Conservation (phyloP, 495 filamentous ascomycete species). For the Talaromyces thailandensis region DNA sequence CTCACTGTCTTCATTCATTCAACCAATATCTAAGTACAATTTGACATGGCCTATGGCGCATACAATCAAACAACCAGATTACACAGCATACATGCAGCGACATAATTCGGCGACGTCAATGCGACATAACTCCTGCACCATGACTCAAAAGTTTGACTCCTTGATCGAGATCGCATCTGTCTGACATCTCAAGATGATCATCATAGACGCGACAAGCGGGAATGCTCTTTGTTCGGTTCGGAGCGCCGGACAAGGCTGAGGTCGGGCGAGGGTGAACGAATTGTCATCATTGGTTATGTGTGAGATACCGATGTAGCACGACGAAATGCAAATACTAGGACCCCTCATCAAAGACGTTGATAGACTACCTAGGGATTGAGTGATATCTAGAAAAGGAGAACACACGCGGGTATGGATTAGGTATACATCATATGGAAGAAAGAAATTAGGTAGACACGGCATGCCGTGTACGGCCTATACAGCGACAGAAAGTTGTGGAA, state of each 20-base stretch:
- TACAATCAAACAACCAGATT: neutral
- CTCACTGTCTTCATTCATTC: neutral
- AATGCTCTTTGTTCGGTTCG: neutral
- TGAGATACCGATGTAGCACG: neutral
- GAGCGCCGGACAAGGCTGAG: neutral
- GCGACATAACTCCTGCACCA: neutral
- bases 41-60: neutral
- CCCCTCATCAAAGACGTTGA: neutral
- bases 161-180: neutral
- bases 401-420: neutral
- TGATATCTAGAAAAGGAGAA: neutral
- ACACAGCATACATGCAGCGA: neutral
- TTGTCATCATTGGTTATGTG: neutral
- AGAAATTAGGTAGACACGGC: neutral
- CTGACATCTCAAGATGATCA: neutral
- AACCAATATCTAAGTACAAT: neutral
- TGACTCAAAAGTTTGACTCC: neutral
- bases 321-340: neutral
- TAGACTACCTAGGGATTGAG: neutral
- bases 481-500: slow-evolving; percentile 17
- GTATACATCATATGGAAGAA: neutral
- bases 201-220: neutral
- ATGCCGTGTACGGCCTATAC: neutral
- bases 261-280: neutral
- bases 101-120: neutral